Evolutionary conservation across 2,329 filamentous ascomycete species (phyloP), one percentile per base, ranked within the genome.

Genomic region (Fusarium sp.): DNA sequence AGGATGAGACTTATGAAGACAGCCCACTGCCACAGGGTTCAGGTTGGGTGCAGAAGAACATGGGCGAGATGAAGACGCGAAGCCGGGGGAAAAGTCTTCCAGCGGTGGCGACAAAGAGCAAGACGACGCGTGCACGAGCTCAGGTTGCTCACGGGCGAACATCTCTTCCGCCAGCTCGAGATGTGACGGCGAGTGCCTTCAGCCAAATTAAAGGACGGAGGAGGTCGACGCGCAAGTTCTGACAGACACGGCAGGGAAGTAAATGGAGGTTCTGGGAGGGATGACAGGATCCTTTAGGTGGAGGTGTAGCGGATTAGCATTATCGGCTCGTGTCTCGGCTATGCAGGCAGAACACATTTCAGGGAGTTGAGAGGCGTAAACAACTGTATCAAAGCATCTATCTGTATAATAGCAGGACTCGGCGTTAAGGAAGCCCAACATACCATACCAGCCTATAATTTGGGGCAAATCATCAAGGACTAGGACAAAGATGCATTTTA

Each of bases 121-220:
- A 50, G 15, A 43, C 21, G 9, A 15, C 49, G 11, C 19, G 8
- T 10, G 15, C 33, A 9, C 53, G 49, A 39, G 37, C 50, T 36
- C 53, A 47, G 11, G 19, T 49, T 13, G 17, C 37, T 2, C 62
- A 50, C 1, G 51, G 63, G 32, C 60, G 56, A 27, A 60, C 66
- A 41, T 63, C 55, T 17, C 41, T 66, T 41, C 66, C 63, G n/a
- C 50, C 53, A n/a, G 55, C 54, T 48, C 49, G 57, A 42, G 53
- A 65, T 42, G 49, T 25, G 21, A 65, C 38, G 14, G 59, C 65
- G 9, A 69, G 68, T 44, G 67, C 67, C 3, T 66, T 53, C 31
- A 68, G 67, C 32, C 64, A 65, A 45, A 70, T 69, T 15, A 68
- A 54, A 48, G 68, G 62, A 33, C 53, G 67, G 41, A 55, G 52